Evolutionary conservation across 1,284 basidiomycete species (phyloP), one percentile per base, ranked within the genome.

Genomic region (Thelephora terrestris): DNA sequence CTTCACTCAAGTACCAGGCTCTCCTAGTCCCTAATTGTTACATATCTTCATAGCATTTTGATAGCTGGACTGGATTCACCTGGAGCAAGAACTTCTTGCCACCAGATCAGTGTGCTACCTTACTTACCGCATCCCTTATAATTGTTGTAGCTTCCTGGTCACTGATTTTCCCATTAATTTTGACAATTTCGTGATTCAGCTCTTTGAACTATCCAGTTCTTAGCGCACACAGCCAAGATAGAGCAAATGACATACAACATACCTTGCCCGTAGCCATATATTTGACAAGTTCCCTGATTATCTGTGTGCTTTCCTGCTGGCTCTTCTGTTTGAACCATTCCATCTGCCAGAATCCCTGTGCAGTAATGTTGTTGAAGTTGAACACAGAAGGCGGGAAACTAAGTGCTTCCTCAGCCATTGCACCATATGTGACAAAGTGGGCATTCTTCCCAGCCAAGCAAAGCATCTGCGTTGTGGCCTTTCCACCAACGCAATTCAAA

Each of bases 321-420:
- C 56, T 24, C 53, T 68, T 56, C 65, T 71, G 38, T 64, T 66
- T 46, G 52, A 85, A 85, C 90, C 90, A 92, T 37, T 74, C 71
- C 49, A 70, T 77, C 61, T 86, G 81, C 85, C 85, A 88, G 62
- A 85, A 89, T 9, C 86, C 86, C 45, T 79, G 79, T 5, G 73
- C 71, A 0, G 71, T 78, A 49, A 90, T 66, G 58, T 86, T 81
- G 55, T 81, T 87, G 71, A 92, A 93, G 53, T 92, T 91, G 64
- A 88, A 82, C 16, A 81, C 65, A 0, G 83, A 83, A 0, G 85
- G 84, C 1, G 90, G 85, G n/a, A 93, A 61, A 2, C 75, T 74
- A 9, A 92, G 64, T 1, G 89, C 87, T 47, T 83, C 74, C 62
- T 85, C 89, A 3, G 88, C 85, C 90, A 93, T 92, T 5, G 84